Base-by-base conservation (phyloP, 2,329 filamentous ascomycete species). In the Pseudogymnoascus sp. region DNA sequence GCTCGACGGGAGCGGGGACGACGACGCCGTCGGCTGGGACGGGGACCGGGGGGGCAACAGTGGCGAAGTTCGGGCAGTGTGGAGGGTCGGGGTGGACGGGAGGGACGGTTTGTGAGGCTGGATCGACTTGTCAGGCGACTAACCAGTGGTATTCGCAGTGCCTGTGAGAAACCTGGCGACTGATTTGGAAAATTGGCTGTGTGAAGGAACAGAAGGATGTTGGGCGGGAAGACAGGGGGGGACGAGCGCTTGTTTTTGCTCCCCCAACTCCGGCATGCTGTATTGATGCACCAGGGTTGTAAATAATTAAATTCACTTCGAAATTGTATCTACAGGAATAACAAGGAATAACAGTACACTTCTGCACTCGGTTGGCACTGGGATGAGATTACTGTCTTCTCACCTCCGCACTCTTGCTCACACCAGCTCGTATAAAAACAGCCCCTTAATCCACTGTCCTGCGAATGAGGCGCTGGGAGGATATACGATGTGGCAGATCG, bases 21-120 rank as follows among this genome's bases (percentile, higher is more conserved):
- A 28, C 41, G 22, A 47, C 39, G 20, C 11, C 41, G 41, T 47
- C 41, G 41, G 11, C 12, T 41, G 38, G 20, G 12, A n/a, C 41
- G 6, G 41, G 20, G 41, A 57, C 25, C 1, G 50, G 50, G 5
- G 50, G 28, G 9, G 38, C 18, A 1, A 37, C 28, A n/a, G 59
- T 64, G 43, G 62, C 43, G 14, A 67, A 62, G 47, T 72, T 62
- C 58, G 58, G 58, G 30, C 67, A 70, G 43, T 71, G 67, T 50
- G 67, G 66, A 38, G 67, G 67, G 57, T 54, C 50, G 35, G 59
- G 59, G 9, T 67, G 63, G 18, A 58, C 59, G 4, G 67, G 67
- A 12, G 18, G 62, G 4, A 67, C 63, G 2, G 16, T 3, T 16
- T 69, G 66, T 35, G 43, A n/a, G 11, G 25, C 34, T n/a, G 39